Base-by-base conservation (phyloP, 1,284 basidiomycete genomes). In the Ustilago xerochloae region DNA sequence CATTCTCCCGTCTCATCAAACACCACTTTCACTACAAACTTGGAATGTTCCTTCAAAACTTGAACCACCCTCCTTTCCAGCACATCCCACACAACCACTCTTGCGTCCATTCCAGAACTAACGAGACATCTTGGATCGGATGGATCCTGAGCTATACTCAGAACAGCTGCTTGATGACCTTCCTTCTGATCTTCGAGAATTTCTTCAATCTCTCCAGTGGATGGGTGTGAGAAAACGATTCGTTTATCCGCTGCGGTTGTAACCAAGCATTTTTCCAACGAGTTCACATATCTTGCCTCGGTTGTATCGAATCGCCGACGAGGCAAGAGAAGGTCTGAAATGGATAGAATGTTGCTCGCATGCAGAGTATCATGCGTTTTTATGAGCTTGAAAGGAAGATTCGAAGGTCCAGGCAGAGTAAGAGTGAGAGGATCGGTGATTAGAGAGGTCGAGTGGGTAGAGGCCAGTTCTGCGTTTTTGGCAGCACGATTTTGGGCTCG, bases 91-190 rank as follows among this genome's bases (percentile, higher is more conserved):
- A 82, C 57, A 10, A 82, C 67, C 35, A 81, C 73, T 7, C 47
- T 75, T 12, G 68, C 79, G 26, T 83, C 81, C 79, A 82, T 82
- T 0, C 81, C 78, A 2, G 71, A 70, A 28, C 71, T 79, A 33
- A 81, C 48, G 20, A 79, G 47, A 33, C 77, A 80, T 24, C 75
- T 38, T 8, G 69, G 41, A 43, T 76, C 54, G 16, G 26, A 12
- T 2, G 81, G 70, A 33, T 81, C 73, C 38, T 82, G 80, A 0
- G 70, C 77, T 5, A 77, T 49, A 41, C 63, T 48, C 16, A 83
- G 54, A 9, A 82, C 77, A 3, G 81, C 81, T 4, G 80, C 79
- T 15, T 66, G 63, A 35, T 83, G 81, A 2, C 67, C 79, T 6
- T 48, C 52, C 15, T 43, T 54, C 2, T 26, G 45, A 32, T 82